Base-by-base conservation (phyloP, 2,329 filamentous ascomycete species). In the Aureobasidium sp. region DNA sequence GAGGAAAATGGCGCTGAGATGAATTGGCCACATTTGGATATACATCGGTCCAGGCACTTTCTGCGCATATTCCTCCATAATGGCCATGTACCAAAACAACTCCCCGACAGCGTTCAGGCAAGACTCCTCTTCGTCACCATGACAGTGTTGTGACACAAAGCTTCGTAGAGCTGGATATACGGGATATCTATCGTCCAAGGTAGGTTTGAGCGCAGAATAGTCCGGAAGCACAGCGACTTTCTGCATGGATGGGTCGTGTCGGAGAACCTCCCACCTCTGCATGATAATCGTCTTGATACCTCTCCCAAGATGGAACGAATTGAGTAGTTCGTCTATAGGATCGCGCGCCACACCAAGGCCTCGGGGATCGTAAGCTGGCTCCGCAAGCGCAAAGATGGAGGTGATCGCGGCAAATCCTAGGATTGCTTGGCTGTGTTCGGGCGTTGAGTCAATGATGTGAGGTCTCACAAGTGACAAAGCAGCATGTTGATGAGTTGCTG, bases 351-450 rank as follows among this genome's bases (percentile, higher is more conserved):
- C 2, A 5, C 34, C 38, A 39, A 39, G 32, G 32, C 40, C 39
- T 21, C 37, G 21, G 3, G 41, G 30, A 27, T 48, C 39, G 19
- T 44, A 48, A 3, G 27, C 41, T 10, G 41, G 41, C 27, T 54
- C 41, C 4, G 51, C 51, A 17, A 54, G 29, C 12, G 51, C 51
- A 21, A 57, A 58, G 3, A 57, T 49, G 4, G 55, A 55, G 22
- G 56, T 57, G 39, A 53, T 40, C 6, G 47, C 48, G 8, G 57
- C 54, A 39, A 58, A 58, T 16, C 30, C 39, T 32, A 58, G 51
- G 2, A 52, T 54, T 24, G 38, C 25, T 17, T 55, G 48, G 35
- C 56, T 55, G 57, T 57, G 39, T 34, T 49, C 42, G 16, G 47
- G n/a, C n/a, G 34, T 27, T 2, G 22, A 35, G 3, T 50, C 27